Conservation (phyloP, 345 rosid genomes). For the Populus nigra region DNA sequence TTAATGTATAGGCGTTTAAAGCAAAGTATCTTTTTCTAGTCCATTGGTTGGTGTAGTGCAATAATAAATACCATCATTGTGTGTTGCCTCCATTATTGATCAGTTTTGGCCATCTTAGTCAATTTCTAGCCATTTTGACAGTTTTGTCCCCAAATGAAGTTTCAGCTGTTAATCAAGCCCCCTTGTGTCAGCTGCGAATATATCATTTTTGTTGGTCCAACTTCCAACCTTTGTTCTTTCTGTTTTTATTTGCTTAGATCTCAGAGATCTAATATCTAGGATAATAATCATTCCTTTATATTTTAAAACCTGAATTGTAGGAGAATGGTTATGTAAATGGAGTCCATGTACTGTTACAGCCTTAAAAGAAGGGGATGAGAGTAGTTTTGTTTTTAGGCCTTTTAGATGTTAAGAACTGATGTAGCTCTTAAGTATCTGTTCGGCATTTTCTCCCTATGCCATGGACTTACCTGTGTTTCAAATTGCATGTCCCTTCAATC, state of each 20-base stretch:
- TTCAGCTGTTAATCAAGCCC: neutral
- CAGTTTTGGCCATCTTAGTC: neutral
- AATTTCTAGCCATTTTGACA: neutral
- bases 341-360: neutral
- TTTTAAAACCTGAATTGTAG: neutral
- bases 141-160: neutral
- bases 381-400: neutral
- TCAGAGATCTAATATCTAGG: neutral
- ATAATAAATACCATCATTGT: neutral
- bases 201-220: neutral
- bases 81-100: neutral
- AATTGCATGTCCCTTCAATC: neutral
- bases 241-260: neutral
- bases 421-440: neutral
- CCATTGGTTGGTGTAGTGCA: neutral
- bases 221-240: neutral
- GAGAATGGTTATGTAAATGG: neutral
- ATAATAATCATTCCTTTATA: neutral
- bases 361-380: neutral
- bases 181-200: neutral
- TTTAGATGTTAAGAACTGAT: neutral
- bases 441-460: neutral
- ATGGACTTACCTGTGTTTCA: neutral
- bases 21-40: neutral
- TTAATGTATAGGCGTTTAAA: neutral